Base-by-base conservation (phyloP, 2,329 filamentous ascomycete species). In the Microdochium paspali region DNA sequence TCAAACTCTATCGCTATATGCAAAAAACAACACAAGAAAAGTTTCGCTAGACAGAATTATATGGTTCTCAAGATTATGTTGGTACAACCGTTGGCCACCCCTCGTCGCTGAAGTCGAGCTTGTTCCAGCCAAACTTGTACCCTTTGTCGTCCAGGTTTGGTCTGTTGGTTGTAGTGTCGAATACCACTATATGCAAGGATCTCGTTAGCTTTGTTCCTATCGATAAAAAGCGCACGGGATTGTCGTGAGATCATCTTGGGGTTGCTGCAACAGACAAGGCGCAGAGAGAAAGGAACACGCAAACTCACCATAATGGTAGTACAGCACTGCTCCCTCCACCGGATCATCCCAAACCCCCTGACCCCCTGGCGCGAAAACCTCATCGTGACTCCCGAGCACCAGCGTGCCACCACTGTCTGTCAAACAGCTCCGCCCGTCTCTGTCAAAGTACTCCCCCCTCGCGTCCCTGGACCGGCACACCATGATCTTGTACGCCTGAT, bases 101-200 rank as follows among this genome's bases (percentile, higher is more conserved):
- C 6, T 40, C 12, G 24, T 51, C 51, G 28, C 49, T 46, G 24
- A 57, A 57, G 30, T 54, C 46, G 23, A 56, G 52, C 49, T 56
- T 56, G 35, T 56, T 56, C 54, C 54, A 56, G 32, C 54, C 54
- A 25, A 56, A 53, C 2, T 50, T 48, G 46, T 50, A 55, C 25
- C 40, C 47, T 15, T 52, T 50, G 10, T 45, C 48, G 32, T 18
- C 44, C 20, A 3, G 50, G 51, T 3, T 39, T 50, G 6, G 53
- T 50, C 3, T 47, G 53, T 10, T 52, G 23, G 15, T 47, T 31
- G 28, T 55, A 44, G 28, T 48, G 50, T 39, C 49, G 53, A n/a
- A 56, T n/a, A 20, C 6, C 51, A 54, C 26, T 39, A 15, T 4
- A 31, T 26, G 18, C n/a, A 4, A 13, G n/a, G n/a, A n/a, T n/a